Conservation (phyloP, 495 filamentous ascomycete species). For the Bathelium albidoporum region DNA sequence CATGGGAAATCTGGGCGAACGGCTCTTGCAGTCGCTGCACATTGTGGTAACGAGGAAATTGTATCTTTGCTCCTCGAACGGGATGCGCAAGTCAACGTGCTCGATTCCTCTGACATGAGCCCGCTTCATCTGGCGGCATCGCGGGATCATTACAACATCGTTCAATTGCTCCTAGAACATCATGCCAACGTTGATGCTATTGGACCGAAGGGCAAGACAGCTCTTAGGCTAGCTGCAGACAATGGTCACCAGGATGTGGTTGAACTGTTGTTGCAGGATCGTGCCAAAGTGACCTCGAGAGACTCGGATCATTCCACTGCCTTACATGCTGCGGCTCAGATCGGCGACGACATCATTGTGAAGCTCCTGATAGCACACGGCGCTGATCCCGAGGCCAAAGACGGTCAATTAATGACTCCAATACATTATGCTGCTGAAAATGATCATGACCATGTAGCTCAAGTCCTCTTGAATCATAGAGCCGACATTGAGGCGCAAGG, state of each 20-base stretch:
- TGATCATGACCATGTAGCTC: conserved; percentile 27
- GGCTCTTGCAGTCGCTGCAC: conserved; percentile 38
- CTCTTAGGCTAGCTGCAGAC: conserved; percentile 34
- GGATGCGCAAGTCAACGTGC: conserved; percentile 29
- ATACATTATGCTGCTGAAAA: conserved; percentile 35
- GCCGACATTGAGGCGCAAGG: conserved; percentile 32
- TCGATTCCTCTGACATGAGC: conserved; percentile 32
- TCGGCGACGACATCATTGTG: conserved; percentile 30
- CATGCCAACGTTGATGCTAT: conserved; percentile 26
- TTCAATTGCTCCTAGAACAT: conserved; percentile 32
- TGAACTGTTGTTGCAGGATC: conserved; percentile 18
- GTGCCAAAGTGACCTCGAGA: conserved; percentile 33
- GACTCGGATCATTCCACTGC: conserved; percentile 33
- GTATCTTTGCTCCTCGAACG: conserved; percentile 34
- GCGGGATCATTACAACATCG: conserved; percentile 32
- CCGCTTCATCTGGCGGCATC: conserved; percentile 39
- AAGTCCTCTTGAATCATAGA: conserved; percentile 30
- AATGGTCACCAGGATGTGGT: conserved; percentile 20
- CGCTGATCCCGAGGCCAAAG: conserved; percentile 36
- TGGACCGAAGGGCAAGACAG: conserved; percentile 30
- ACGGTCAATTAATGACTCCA: conserved; percentile 35
- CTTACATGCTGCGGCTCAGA: conserved; percentile 33
- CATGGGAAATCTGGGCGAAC: conserved; percentile 32
- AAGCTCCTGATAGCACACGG: conserved; percentile 28
- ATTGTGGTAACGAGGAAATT: conserved; percentile 38